A percentile compares a stretch with the other conserved stretches of the same genome.
phyloP scores from a whole-genome alignment of 805 yeast species.

The Helenozyma rhizophorensis region DNA sequence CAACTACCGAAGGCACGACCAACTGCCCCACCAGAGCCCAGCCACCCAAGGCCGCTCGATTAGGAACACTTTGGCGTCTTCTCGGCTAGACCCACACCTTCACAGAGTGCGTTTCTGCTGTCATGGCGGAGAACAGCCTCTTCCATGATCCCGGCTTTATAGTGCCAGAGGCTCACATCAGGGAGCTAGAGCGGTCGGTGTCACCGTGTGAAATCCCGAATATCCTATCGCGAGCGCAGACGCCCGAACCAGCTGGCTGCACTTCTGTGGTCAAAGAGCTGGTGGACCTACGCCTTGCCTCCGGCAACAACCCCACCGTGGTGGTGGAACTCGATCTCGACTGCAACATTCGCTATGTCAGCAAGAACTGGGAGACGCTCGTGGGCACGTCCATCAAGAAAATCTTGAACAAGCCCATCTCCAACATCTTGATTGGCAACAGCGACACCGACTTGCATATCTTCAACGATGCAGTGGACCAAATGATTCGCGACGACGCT shows the following conservation, averaged over 20 bases:
- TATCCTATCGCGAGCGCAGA: not conserved
- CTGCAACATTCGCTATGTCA: conserved; percentile 70
- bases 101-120: no score
- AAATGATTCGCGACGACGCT: conserved; percentile 69
- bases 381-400: conserved; percentile 63
- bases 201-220: conserved; percentile 28
- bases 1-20: no score
- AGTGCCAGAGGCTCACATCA: conserved; percentile 7
- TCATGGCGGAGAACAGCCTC: conserved; percentile 6
- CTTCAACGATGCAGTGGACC: conserved; percentile 63
- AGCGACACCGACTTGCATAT: conserved; percentile 58
- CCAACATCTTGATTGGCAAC: conserved; percentile 60
- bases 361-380: conserved; percentile 73
- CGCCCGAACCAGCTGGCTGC: not conserved
- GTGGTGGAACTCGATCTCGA: conserved; percentile 79
- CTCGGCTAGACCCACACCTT: no score
- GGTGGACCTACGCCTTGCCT: conserved; percentile 56
- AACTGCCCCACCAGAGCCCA: no score
- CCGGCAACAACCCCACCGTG: conserved; percentile 68
- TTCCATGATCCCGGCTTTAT: conserved; percentile 20
- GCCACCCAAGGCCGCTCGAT: no score
- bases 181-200: conserved; percentile 27
- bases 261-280: conserved; percentile 35
- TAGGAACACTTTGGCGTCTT: no score
- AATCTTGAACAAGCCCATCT: conserved; percentile 53